Evolutionary conservation across 2,329 filamentous ascomycete species (phyloP).

Genomic region (Eurotiales sp.): DNA sequence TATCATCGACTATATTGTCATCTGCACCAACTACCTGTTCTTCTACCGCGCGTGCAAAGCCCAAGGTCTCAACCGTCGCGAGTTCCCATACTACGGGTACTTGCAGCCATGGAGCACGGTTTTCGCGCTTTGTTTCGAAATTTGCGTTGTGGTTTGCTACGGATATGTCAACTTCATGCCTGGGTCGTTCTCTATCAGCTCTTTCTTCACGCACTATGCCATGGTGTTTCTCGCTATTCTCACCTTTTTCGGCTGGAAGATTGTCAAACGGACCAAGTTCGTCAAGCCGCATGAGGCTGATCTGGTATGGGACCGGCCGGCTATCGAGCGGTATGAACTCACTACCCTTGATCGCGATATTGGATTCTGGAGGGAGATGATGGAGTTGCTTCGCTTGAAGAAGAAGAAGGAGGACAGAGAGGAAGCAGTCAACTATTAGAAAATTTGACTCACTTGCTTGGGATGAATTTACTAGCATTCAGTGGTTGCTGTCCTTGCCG

Average conservation of each 20-base stretch:
- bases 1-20: conserved; percentile 63
- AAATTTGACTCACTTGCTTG: neutral
- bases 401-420: conserved; percentile 1
- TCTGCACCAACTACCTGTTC: conserved; percentile 59
- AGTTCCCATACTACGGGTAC: conserved; percentile 62
- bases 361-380: conserved; percentile 11
- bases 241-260: conserved; percentile 64
- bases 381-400: conserved; percentile 1
- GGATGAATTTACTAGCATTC: too few species aligned
- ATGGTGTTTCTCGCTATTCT: conserved; percentile 69
- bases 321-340: conserved; percentile 55
- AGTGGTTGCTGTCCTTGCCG: too few species aligned
- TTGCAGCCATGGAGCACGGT: conserved; percentile 52
- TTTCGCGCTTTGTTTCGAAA: conserved; percentile 13
- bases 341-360: conserved; percentile 12
- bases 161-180: conserved; percentile 69
- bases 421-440: neutral
- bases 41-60: conserved; percentile 59
- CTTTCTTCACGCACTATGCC: conserved; percentile 69
- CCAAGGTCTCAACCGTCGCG: conserved; percentile 53
- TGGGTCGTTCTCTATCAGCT: conserved; percentile 63
- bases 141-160: conserved; percentile 43
- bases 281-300: conserved; percentile 59
- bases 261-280: conserved; percentile 50
- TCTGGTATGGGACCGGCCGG: conserved; percentile 68